phyloP scores from a whole-genome alignment of 148 eudicot genomes.

The Camellia granthamiana region DNA sequence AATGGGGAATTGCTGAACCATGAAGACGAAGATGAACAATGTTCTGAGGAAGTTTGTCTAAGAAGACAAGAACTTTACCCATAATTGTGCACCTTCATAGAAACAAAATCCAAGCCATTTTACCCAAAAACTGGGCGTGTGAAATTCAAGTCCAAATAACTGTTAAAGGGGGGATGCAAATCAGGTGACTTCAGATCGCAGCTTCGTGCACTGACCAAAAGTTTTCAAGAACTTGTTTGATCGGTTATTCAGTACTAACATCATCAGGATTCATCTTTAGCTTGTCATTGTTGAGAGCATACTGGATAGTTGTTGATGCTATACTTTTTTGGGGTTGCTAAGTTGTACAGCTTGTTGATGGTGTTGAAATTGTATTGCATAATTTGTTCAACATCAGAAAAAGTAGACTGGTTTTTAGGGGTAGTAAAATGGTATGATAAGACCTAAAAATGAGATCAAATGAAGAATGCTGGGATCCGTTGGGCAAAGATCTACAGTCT shows the following conservation, averaged over 20 bases:
- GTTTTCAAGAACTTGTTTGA: neutral
- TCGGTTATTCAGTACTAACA: neutral
- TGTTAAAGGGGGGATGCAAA: neutral
- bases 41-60: conserved; percentile 27
- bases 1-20: conserved; percentile 29
- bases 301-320: neutral
- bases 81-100: neutral
- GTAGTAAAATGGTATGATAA: neutral
- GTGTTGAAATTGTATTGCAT: neutral
- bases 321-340: neutral
- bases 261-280: neutral
- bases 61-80: conserved; percentile 28
- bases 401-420: neutral
- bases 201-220: neutral
- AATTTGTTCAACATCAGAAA: neutral
- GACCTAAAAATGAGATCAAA: neutral
- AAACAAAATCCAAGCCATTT: neutral
- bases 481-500: neutral
- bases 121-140: neutral
- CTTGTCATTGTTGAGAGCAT: neutral
- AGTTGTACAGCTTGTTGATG: neutral
- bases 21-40: conserved; percentile 35
- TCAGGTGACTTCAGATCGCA: neutral
- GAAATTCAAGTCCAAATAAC: conserved; percentile 4
- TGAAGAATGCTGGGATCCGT: neutral